Evolutionary conservation across 2,329 filamentous ascomycete species (phyloP), one percentile per base, ranked within the genome.

Genomic region (Spiromastix sp.): DNA sequence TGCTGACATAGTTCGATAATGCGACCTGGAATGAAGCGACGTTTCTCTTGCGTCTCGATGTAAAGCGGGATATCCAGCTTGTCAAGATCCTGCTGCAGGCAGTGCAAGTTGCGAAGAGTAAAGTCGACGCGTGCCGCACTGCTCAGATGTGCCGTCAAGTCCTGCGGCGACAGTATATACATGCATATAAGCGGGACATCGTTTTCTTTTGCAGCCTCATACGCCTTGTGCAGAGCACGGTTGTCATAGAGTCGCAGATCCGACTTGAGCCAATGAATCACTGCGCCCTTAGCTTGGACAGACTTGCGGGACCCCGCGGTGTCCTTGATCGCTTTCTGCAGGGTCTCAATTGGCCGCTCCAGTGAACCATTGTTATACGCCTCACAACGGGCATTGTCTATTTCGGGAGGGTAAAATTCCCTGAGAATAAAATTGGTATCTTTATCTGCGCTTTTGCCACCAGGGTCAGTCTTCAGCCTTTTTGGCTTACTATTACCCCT

Each of bases 211-310:
- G 85, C 84, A 32, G 70, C 68, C 38, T 76, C 61, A 37, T 72
- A 77, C 0, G 86, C 86, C 41, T 77, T 58, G 21, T 72, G 69
- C 16, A 94, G 57, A 0, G 74, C 74, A 6, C 72, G 79, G 54
- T 93, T 94, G 55, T 95, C 87, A 1, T 61, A 57, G 2, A 72
- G 67, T 2, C 86, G 72, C 33, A 93, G 60, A 54, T 94, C 87
- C 50, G 74, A 77, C 60, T 91, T 93, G 66, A 89, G 94, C 86
- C 86, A 94, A 59, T 93, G 84, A 0, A 93, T 73, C 0, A 93
- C 79, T 0, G 78, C 74, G 17, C 73, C 63, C 19, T 72, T 72
- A 0, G 69, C 61, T 1, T 60, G 42, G 9, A 81, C 68, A 1
- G 61, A 56, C 18, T 67, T 62, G 6, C 82, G 70, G 22, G 59